A percentile compares a stretch with the other conserved stretches of the same genome.
These are phyloP conservation scores for Suillus lakei DNA, from an alignment of 768 basidiomycete species.

Conservation along the genomic window DNA sequence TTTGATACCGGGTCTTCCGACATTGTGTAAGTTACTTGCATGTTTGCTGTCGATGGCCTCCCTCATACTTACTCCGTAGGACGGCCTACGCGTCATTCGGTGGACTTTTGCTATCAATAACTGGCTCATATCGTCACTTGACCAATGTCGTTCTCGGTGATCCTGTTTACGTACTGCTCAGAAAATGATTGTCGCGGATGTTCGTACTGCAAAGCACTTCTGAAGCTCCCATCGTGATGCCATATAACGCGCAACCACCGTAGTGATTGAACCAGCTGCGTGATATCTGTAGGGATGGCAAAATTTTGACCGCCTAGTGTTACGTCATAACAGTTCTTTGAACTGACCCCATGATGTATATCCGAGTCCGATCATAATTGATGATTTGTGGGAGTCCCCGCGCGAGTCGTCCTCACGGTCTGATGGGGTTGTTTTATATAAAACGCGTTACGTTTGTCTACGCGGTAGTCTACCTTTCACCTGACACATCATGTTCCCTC, in stretches of 20 bases:
- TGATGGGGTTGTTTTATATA: background rate
- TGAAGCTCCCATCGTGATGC: too few species aligned
- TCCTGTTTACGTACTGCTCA: conserved; percentile 86
- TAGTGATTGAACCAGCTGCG: background rate
- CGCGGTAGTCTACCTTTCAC: background rate
- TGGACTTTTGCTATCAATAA: conserved; percentile 91
- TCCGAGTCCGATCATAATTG: too few species aligned
- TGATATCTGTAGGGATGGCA: background rate
- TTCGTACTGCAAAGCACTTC: background rate
- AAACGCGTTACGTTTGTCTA: conserved; percentile 1
- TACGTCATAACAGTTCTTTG: background rate
- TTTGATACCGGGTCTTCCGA: background rate
- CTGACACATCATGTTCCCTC: background rate
- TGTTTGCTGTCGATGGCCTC: conserved; percentile 8
- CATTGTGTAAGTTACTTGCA: conserved; percentile 67
- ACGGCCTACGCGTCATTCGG: conserved; percentile 97
- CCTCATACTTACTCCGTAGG: conserved; percentile 43
- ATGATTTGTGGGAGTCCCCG: too few species aligned
- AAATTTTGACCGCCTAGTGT: background rate
- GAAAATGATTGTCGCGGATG: conserved; percentile 53
- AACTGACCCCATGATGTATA: background rate
- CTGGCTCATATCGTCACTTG: conserved; percentile 92
- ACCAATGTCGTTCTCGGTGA: conserved; percentile 92
- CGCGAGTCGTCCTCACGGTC: background rate
- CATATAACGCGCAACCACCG: background rate